Percentiles rank a stretch among this genome's conserved stretches.
Evolutionary conservation across 352 stramenopile species (phyloP).

Genomic region (Sclerospora graminicola): DNA sequence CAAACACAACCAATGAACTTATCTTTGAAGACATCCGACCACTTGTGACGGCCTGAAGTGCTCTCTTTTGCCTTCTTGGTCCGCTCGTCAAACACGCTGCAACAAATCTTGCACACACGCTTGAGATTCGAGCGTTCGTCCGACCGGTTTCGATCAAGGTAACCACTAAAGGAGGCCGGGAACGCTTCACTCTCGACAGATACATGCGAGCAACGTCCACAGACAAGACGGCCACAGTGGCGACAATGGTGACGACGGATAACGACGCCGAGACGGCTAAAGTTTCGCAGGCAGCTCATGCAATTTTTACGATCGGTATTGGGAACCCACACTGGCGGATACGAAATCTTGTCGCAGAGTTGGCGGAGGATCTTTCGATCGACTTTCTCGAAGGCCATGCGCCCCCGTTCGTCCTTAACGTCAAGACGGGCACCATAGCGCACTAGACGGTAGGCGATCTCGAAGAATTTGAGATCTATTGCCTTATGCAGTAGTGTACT

Average conservation of each 20-base stretch:
- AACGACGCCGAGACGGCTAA: constrained; percentile 47
- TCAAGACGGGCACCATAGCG: constrained; percentile 69
- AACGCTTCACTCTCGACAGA: constrained; percentile 67
- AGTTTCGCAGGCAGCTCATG: constrained; percentile 75
- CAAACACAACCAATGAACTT: constrained; percentile 47
- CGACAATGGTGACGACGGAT: constrained; percentile 79
- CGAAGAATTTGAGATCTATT: constrained; percentile 50
- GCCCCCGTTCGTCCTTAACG: constrained; percentile 56
- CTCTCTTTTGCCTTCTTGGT: constrained; percentile 26
- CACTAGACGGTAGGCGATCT: constrained; percentile 72
- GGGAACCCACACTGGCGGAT: constrained; percentile 72
- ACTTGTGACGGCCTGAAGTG: constrained; percentile 21
- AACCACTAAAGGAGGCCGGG: constrained; percentile 41
- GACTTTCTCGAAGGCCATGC: constrained; percentile 81
- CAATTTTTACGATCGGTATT: constrained; percentile 60
- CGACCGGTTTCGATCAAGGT: constrained; percentile 28
- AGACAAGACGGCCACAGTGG: constrained; percentile 75
- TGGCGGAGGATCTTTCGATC: constrained; percentile 63
- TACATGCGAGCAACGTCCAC: constrained; percentile 62
- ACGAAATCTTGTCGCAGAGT: constrained; percentile 65
- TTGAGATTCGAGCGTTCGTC: constrained; percentile 41
- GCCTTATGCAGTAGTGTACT: constrained; percentile 69
- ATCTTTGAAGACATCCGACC: constrained; percentile 46
- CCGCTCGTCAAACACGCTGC: constrained; percentile 63
- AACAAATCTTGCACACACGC: constrained; percentile 70